phyloP scores from a whole-genome alignment of 352 stramenopile genomes.

The Peronospora destructor region DNA sequence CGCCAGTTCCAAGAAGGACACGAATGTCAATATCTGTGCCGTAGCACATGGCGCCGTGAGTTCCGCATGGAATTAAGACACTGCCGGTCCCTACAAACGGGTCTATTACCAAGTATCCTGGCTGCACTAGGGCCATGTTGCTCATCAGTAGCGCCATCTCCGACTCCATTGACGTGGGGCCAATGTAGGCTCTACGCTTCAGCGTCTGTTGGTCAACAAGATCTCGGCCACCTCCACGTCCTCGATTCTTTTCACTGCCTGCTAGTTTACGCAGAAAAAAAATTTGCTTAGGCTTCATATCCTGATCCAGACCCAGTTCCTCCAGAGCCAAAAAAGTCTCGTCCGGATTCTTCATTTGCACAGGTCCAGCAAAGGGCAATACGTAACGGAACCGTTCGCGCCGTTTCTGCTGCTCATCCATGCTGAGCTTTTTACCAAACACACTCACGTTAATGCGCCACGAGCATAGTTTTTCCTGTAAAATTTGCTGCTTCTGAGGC shows the following conservation, averaged over 20 bases:
- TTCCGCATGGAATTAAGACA: slow-evolving; percentile 92
- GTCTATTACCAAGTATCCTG: slow-evolving; percentile 87
- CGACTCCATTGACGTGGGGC: slow-evolving; percentile 95
- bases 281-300: slow-evolving; percentile 49
- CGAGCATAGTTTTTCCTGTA: slow-evolving; percentile 38
- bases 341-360: slow-evolving; percentile 58
- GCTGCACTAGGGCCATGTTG: slow-evolving; percentile 73
- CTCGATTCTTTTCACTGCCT: slow-evolving; percentile 65
- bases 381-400: slow-evolving; percentile 46
- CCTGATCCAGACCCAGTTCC: slow-evolving; percentile 56
- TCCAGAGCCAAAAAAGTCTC: slow-evolving; percentile 76
- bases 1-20: slow-evolving; percentile 88
- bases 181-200: slow-evolving; percentile 92
- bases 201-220: slow-evolving; percentile 89
- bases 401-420: slow-evolving; percentile 48
- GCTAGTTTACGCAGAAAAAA: slow-evolving; percentile 68
- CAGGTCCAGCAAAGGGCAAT: slow-evolving; percentile 59
- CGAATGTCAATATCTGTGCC: slow-evolving; percentile 96
- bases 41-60: slow-evolving; percentile 89
- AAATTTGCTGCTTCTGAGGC: slow-evolving; percentile 37
- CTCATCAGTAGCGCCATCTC: slow-evolving; percentile 96
- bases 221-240: slow-evolving; percentile 57
- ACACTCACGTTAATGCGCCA: slow-evolving; percentile 76
- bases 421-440: slow-evolving; percentile 77
- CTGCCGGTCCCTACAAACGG: slow-evolving; percentile 96